A percentile compares a stretch with the other conserved stretches of the same genome.
Evolutionary conservation across 768 basidiomycete genomes (phyloP).

Genomic region (Termitomyces sp.): DNA sequence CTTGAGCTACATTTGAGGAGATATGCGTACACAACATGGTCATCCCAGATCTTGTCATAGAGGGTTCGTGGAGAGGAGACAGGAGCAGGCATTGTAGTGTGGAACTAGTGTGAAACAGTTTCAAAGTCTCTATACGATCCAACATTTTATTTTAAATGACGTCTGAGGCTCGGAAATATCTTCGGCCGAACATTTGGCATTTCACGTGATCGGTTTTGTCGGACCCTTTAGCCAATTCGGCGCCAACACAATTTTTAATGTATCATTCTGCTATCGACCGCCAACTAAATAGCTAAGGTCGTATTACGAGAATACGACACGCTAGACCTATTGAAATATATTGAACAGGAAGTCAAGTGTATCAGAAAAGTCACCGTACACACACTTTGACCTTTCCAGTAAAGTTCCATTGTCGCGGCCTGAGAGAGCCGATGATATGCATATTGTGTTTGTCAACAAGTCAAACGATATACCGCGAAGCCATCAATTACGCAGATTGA

Average conservation of each 20-base stretch:
- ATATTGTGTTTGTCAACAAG: too few relatives aligned
- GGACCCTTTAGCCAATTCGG: constrained; percentile 11
- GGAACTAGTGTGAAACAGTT: constrained; percentile 2
- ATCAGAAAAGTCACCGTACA: too few relatives aligned
- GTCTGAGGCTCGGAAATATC: constrained; percentile 1
- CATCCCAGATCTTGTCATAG: constrained; percentile 98
- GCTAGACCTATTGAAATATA: too few relatives aligned
- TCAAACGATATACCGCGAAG: too few relatives aligned
- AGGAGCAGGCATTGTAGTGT: constrained; percentile 38
- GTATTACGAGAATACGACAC: too few relatives aligned
- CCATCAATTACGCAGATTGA: too few relatives aligned
- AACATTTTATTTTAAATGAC: constrained; percentile 9
- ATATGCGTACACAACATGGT: constrained; percentile 79
- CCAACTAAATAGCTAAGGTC: too few relatives aligned
- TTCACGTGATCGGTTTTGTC: constrained; percentile 5
- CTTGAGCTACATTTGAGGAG: neutral
- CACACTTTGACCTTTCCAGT: too few relatives aligned
- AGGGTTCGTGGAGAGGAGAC: constrained; percentile 69
- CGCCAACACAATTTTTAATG: constrained; percentile 8
- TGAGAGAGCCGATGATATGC: too few relatives aligned
- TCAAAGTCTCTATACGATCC: neutral
- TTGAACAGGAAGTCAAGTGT: too few relatives aligned
- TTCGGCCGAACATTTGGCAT: constrained; percentile 10
- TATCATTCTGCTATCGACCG: too few relatives aligned
- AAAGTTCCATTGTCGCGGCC: too few relatives aligned